Evolutionary conservation across 169 alveolate species (phyloP).

Genomic region (Eimeria necatrix): DNA sequence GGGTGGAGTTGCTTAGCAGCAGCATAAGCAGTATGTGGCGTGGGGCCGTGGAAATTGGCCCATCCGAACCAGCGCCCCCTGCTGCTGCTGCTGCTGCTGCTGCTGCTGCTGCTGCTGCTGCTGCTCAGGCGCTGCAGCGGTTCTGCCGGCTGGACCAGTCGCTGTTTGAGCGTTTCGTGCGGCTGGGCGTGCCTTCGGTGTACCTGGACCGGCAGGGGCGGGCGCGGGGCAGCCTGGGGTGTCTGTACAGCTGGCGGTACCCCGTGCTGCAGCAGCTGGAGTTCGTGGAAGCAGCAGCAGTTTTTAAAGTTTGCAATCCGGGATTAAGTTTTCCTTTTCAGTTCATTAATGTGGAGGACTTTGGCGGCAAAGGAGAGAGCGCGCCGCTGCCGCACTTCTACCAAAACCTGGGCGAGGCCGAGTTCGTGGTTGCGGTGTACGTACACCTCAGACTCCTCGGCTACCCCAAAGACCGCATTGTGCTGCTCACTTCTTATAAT

Average conservation of each 20-base stretch:
- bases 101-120: too few relatives aligned
- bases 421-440: slow-evolving; percentile 93
- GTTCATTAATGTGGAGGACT: slow-evolving; percentile 90
- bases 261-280: slow-evolving; percentile 85
- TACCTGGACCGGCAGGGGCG: slow-evolving; percentile 93
- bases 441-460: slow-evolving; percentile 96
- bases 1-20: too few relatives aligned
- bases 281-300: slow-evolving; percentile 77
- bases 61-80: too few relatives aligned
- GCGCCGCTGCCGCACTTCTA: slow-evolving; percentile 93
- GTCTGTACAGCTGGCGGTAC: slow-evolving; percentile 93
- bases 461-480: slow-evolving; percentile 89
- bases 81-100: too few relatives aligned
- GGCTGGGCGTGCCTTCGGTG: slow-evolving; percentile 91
- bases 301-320: slow-evolving; percentile 81
- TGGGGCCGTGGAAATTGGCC: too few relatives aligned
- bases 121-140: slow-evolving; percentile 83
- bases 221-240: slow-evolving; percentile 92
- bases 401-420: slow-evolving; percentile 96
- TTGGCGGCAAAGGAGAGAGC: slow-evolving; percentile 91
- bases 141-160: slow-evolving; percentile 92
- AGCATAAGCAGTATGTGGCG: too few relatives aligned
- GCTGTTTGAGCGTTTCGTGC: slow-evolving; percentile 88
- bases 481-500: slow-evolving; percentile 94
- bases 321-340: slow-evolving; percentile 89